Conservation (phyloP, 371 early-diverging fungal species). For the Capillidium heterosporum region DNA sequence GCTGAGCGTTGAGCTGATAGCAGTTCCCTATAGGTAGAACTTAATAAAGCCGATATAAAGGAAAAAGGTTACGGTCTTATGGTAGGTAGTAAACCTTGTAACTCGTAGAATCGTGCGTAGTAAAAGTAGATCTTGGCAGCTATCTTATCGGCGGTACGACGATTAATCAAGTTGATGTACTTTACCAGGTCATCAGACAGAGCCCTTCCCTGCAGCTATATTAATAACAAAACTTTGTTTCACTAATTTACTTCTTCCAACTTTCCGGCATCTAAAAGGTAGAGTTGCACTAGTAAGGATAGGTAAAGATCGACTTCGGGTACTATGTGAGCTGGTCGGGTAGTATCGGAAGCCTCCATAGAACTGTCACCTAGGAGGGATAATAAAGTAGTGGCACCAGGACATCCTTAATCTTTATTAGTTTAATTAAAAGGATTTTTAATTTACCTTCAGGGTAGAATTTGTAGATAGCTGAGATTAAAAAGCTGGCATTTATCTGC, state of each 20-base stretch:
- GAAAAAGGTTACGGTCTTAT: slow-evolving; percentile 41
- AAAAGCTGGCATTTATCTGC: slow-evolving; percentile 33
- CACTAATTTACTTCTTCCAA: slow-evolving; percentile 32
- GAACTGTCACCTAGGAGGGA: background rate
- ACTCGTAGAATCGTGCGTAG: slow-evolving; percentile 72
- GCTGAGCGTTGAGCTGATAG: slow-evolving; percentile 79
- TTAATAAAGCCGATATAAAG: background rate
- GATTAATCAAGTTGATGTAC: slow-evolving; percentile 42
- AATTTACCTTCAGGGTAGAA: slow-evolving; percentile 39
- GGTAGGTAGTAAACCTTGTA: slow-evolving; percentile 43
- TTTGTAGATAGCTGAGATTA: slow-evolving; percentile 37
- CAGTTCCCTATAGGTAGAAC: slow-evolving; percentile 25
- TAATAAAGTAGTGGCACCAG: background rate
- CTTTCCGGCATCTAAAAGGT: slow-evolving; percentile 59
- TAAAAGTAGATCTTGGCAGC: slow-evolving; percentile 85
- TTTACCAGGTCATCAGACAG: slow-evolving; percentile 43
- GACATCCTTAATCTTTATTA: background rate
- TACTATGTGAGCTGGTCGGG: slow-evolving; percentile 9
- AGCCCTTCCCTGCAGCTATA: slow-evolving; percentile 31
- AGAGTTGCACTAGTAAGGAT: slow-evolving; percentile 55
- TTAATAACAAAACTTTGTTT: background rate
- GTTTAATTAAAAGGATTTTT: background rate
- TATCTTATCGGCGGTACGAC: slow-evolving; percentile 78
- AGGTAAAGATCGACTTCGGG: slow-evolving; percentile 82
- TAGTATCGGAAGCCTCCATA: background rate